Evolutionary conservation across 345 rosid genomes (phyloP).

Genomic region (Aquilaria sinensis): DNA sequence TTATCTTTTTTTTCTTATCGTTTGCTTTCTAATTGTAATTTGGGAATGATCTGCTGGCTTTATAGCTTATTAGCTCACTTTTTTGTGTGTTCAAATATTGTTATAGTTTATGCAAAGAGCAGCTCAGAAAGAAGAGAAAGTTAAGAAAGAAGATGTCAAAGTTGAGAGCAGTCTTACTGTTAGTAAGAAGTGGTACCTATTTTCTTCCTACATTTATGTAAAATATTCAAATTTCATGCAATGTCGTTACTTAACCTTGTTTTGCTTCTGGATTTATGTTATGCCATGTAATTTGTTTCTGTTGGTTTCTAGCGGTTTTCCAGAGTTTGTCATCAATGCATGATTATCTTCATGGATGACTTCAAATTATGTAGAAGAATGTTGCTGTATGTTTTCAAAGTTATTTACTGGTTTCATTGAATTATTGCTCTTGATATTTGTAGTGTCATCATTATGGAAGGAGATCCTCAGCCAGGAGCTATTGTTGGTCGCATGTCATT

Average conservation of each 20-base stretch:
- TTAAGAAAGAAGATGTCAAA: constrained; percentile 41
- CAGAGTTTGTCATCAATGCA: constrained; percentile 2
- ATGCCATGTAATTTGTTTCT: neutral
- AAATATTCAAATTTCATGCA: constrained; percentile 2
- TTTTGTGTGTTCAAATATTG: constrained; percentile 1
- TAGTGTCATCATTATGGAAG: constrained; percentile 84
- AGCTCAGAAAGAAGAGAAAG: constrained; percentile 49
- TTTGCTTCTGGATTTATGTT: neutral
- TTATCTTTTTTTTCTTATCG: neutral
- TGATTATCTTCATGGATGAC: neutral
- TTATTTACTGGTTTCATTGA: neutral
- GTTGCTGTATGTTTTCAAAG: too few species aligned
- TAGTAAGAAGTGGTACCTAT: constrained; percentile 56
- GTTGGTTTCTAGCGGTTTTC: neutral
- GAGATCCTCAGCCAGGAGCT: constrained; percentile 84
- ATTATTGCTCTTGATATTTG: constrained; percentile 11
- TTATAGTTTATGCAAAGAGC: constrained; percentile 88
- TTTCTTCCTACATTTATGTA: neutral
- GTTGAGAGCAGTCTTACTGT: constrained; percentile 34
- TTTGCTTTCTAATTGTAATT: neutral
- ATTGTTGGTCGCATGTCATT: constrained; percentile 89
- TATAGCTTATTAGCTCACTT: neutral
- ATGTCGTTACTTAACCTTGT: constrained; percentile 1
- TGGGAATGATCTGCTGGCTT: neutral
- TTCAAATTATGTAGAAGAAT: neutral